phyloP scores from a whole-genome alignment of 2,329 filamentous ascomycete species.

The Monosporascus sp. region DNA sequence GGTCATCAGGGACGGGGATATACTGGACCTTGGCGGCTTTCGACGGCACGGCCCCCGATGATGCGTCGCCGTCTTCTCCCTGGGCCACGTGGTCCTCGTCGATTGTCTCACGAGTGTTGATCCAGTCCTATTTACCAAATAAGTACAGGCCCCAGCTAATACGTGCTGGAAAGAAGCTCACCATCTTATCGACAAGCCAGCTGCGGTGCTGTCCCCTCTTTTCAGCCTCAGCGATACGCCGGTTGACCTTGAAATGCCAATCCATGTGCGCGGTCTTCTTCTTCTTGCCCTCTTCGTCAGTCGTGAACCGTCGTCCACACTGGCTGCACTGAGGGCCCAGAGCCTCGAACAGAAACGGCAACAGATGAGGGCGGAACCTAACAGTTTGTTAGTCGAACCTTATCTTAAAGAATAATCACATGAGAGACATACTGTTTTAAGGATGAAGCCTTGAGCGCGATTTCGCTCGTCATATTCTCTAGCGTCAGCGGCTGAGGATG shows the following conservation, averaged over 20 bases:
- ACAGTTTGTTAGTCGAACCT: conserved; percentile 12
- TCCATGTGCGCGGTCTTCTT: conserved; percentile 92
- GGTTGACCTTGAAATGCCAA: conserved; percentile 95
- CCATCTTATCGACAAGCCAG: conserved; percentile 89
- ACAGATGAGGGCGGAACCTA: conserved; percentile 69
- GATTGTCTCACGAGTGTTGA: conserved; percentile 74
- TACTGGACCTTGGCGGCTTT: conserved; percentile 60
- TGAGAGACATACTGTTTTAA: conserved; percentile 64
- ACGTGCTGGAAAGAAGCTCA: conserved; percentile 36
- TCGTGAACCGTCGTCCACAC: conserved; percentile 81
- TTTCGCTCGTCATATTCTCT: conserved; percentile 38
- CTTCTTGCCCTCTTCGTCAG: conserved; percentile 70
- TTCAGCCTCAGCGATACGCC: conserved; percentile 78
- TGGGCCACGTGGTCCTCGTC: conserved; percentile 52
- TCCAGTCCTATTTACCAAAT: conserved; percentile 66
- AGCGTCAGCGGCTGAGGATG: conserved; percentile 23
- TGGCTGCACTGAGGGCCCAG: conserved; percentile 85
- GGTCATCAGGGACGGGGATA: conserved; percentile 78
- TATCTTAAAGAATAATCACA: conserved; percentile 1
- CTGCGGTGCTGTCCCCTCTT: conserved; percentile 85
- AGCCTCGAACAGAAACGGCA: conserved; percentile 72
- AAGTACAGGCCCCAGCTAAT: neutral
- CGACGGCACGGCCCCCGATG: conserved; percentile 32
- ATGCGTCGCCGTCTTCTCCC: conserved; percentile 32
- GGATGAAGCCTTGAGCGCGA: conserved; percentile 60